Evolutionary conservation across 2,329 filamentous ascomycete species (phyloP).

Genomic region (Coniochaeta sp.): DNA sequence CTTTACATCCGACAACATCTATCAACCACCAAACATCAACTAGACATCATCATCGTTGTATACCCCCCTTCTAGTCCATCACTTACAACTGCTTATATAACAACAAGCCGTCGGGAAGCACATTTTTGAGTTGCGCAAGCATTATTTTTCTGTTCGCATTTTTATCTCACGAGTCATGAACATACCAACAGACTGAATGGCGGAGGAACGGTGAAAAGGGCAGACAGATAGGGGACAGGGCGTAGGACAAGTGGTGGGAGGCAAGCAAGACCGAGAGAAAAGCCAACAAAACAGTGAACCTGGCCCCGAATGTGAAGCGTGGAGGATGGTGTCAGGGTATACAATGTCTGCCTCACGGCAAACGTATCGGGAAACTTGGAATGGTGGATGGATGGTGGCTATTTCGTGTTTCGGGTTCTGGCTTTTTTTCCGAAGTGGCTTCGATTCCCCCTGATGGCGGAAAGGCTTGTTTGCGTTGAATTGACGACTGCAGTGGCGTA

Average conservation of each 20-base stretch:
- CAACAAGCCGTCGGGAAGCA: too few species aligned
- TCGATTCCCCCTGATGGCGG: neutral
- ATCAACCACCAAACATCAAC: neutral
- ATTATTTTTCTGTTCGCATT: neutral
- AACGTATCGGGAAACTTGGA: neutral
- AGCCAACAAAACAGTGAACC: neutral
- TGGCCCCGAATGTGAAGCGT: neutral
- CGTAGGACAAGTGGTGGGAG: neutral
- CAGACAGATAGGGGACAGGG: neutral
- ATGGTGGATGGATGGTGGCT: neutral
- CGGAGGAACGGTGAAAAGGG: too few species aligned
- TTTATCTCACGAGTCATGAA: neutral
- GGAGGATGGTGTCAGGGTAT: neutral
- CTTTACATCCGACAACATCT: neutral
- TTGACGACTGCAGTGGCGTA: neutral
- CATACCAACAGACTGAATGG: neutral
- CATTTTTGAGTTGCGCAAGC: neutral
- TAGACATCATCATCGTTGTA: slow-evolving; percentile 1
- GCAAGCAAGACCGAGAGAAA: neutral
- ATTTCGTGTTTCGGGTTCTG: neutral
- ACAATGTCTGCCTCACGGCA: slow-evolving; percentile 3
- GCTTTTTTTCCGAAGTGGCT: neutral
- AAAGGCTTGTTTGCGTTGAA: neutral
- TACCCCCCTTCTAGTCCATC: neutral
- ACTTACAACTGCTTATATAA: neutral